These are phyloP conservation scores for Castanospermum australe DNA, from an alignment of 306 rosid genomes.

Conservation along the genomic window DNA sequence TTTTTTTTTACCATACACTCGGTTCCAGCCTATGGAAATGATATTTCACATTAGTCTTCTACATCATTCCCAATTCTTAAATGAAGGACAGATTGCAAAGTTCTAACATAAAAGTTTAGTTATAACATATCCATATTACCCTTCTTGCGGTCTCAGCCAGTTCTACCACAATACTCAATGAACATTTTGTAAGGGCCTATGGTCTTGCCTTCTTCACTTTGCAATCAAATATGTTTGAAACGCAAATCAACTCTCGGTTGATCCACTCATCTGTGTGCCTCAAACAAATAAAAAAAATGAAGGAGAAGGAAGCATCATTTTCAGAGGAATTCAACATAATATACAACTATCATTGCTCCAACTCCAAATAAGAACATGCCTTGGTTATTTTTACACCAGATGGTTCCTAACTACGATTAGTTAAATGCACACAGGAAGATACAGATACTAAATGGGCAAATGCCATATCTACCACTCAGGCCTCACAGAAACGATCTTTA, in stretches of 20 bases:
- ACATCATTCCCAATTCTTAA: no score
- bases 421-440: slow-evolving; percentile 14
- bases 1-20: background rate
- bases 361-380: background rate
- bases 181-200: background rate
- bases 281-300: background rate
- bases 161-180: background rate
- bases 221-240: background rate
- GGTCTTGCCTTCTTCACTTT: background rate
- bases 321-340: background rate
- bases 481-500: slow-evolving; percentile 23
- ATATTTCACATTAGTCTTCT: background rate
- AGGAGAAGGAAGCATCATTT: background rate
- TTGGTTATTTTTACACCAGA: slow-evolving; percentile 20
- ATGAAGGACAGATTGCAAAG: no score
- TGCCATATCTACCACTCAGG: slow-evolving; percentile 19
- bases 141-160: background rate
- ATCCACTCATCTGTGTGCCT: background rate
- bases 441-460: no score
- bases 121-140: background rate
- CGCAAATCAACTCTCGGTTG: background rate
- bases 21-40: background rate
- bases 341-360: background rate
- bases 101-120: no score
- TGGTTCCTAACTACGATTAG: slow-evolving; percentile 34